Base-by-base conservation (phyloP, 148 eudicot genomes). In the Mesembryanthemum crystallinum region DNA sequence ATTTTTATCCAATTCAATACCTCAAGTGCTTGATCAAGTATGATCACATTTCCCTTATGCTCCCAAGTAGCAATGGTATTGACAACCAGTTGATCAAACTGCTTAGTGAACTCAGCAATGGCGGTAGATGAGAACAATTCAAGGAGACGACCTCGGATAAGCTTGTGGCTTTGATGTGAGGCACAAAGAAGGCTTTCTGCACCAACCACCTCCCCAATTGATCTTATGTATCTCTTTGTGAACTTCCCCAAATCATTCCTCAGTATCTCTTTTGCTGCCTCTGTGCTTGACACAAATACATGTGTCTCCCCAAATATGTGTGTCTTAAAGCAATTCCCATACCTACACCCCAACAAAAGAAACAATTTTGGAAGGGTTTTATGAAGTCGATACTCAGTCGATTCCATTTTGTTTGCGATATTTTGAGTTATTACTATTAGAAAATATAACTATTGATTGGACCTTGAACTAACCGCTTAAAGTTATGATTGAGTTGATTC, bases 281-380 rank as follows among this genome's bases (percentile, higher is more conserved):
- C 79, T 0, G 83, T 86, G 82, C 82, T 82, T 27, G 89, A 84
- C 13, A 80, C 77, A 80, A 86, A 86, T 24, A 86, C 82, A 69
- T 84, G 82, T 3, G 83, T 82, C 76, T 80, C 84, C 57, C 89
- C 83, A 73, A 84, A 82, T 77, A 86, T 79, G 30, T 74, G 77
- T 9, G 89, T 81, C 69, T 83, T 86, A 55, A 86, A 86, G 80
- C 89, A 86, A 10, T 81, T 75, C 13, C 89, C 87, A 57, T 86
- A 82, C 87, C 87, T 86, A 76, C 21, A 13, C 11, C 55, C 1
- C 5, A 9, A 28, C 32, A 33, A 76, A 10, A 32, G 29, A 18
- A 8, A 77, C 20, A 27, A 35, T 3, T 45, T 15, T n/a, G n/a
- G n/a, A n/a, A n/a, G n/a, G n/a, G n/a, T n/a, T n/a, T n/a, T n/a